phyloP scores from a whole-genome alignment of 805 yeast genomes.

The Ogataea pini region DNA sequence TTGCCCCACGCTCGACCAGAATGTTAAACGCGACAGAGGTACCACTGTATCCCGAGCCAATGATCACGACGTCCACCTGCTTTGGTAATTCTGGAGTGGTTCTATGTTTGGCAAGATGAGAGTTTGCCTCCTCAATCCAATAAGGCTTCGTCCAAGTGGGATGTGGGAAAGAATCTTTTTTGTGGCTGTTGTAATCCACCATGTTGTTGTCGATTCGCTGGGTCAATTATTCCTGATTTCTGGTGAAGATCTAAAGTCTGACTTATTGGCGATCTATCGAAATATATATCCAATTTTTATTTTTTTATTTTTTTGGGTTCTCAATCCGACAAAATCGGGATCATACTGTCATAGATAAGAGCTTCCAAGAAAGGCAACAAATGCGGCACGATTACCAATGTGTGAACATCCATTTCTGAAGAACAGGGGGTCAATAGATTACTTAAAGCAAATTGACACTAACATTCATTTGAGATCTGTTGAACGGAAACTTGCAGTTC shows the following conservation, averaged over 20 bases:
- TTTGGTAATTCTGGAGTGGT: slow-evolving; percentile 35
- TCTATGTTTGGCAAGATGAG: slow-evolving; percentile 26
- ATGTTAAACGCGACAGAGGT: slow-evolving; percentile 41
- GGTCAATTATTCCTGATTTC: too few relatives aligned
- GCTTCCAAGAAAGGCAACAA: neutral
- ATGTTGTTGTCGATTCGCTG: neutral
- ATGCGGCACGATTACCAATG: neutral
- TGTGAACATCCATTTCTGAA: too few relatives aligned
- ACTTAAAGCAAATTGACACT: too few relatives aligned
- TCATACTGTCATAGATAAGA: neutral
- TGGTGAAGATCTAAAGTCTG: too few relatives aligned
- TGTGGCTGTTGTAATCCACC: slow-evolving; percentile 3
- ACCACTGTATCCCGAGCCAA: slow-evolving; percentile 52
- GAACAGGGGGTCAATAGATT: too few relatives aligned
- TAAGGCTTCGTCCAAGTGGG: slow-evolving; percentile 10
- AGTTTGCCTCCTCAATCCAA: slow-evolving; percentile 21
- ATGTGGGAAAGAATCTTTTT: slow-evolving; percentile 1
- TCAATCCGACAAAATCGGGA: neutral
- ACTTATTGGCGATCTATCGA: neutral
- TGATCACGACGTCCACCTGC: slow-evolving; percentile 41
- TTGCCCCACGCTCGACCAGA: slow-evolving; percentile 32
- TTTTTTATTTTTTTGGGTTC: neutral
- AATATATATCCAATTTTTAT: neutral
- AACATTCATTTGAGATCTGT: too few relatives aligned
- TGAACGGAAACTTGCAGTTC: too few relatives aligned